Base-by-base conservation (phyloP, 805 yeast species). In the Ogataea haglerorum region DNA sequence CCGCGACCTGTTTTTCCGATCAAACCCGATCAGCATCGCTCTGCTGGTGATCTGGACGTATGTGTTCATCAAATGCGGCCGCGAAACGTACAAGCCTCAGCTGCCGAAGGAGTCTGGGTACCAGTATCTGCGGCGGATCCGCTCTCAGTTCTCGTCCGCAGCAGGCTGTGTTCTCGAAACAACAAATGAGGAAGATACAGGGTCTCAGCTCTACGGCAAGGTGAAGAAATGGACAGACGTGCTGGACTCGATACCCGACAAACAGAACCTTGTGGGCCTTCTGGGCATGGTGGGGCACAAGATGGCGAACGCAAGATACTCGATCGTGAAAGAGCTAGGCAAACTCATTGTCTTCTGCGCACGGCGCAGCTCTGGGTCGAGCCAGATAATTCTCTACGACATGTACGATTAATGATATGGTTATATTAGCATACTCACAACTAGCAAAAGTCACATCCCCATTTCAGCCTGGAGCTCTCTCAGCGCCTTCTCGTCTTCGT, bases 401-500 rank as follows among this genome's bases (percentile, higher is more conserved):
- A 78, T 79, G 83, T 78, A 75, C 44, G 47, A 52, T 40, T 45
- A 31, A 26, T 22, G 8, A 16, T 13, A 15, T 13, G 17, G 31
- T 29, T 16, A 29, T 29, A 29, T 22, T 30, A 34, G 15, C 15
- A 33, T 22, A 42, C 19, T 28, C n/a, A 37, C 12, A 15, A 18
- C 34, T 24, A 32, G 26, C 31, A 30, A 30, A 37, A 29, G 22
- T 36, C 36, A 47, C 51, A 47, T 44, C n/a, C 93, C 93, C 93
- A 85, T 85, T 63, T 85, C 93, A 18, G 88, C 91, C 62, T 85
- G 95, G 49, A 85, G 65, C 43, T 83, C 89, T 56, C 77, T 77
- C 59, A 85, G 71, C 23, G 93, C 95, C 58, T 78, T 80, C 63
- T 85, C 93, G 58, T 85, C 95, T 55, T 85, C 95, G 57, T 84